Percentiles rank a stretch among this genome's conserved stretches.
Conservation (phyloP, 1,139 yeast species). For the Scheffersomyces illinoinensis region DNA sequence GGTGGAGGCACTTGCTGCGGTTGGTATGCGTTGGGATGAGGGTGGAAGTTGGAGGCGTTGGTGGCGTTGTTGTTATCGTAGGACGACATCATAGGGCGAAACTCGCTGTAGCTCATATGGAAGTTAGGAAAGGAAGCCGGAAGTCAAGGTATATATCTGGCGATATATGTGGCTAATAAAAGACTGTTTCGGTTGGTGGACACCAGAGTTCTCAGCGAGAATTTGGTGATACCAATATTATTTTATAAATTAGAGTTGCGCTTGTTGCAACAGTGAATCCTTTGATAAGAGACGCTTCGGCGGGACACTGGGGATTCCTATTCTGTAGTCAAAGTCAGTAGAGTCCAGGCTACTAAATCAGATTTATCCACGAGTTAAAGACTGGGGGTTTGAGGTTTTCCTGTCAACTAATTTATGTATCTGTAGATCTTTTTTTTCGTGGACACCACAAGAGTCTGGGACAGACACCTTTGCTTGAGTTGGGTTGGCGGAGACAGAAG, state of each 20-base stretch:
- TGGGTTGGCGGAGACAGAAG: not conserved
- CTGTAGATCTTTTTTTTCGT: not conserved
- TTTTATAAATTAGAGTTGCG: not conserved
- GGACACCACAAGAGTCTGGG: not conserved
- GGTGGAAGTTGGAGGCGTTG: not conserved
- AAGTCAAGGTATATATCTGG: not conserved
- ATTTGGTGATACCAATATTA: not conserved
- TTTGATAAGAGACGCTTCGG: not conserved
- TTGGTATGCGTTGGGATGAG: not conserved
- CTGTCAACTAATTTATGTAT: not conserved
- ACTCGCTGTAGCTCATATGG: not conserved
- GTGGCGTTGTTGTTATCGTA: conserved; percentile 2
- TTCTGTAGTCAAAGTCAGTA: not conserved
- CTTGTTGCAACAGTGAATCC: not conserved
- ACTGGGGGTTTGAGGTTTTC: not conserved
- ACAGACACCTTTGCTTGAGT: not conserved
- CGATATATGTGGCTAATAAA: not conserved
- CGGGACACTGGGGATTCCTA: not conserved
- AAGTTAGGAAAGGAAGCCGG: not conserved
- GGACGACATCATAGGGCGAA: not conserved
- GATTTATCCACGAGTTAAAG: not conserved
- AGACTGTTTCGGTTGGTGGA: not conserved
- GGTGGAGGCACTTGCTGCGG: conserved; percentile 1
- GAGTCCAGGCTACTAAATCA: not conserved
- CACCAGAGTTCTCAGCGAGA: not conserved